These are phyloP conservation scores for Pichia pseudocactophila DNA, from an alignment of 805 yeast species.

Conservation along the genomic window DNA sequence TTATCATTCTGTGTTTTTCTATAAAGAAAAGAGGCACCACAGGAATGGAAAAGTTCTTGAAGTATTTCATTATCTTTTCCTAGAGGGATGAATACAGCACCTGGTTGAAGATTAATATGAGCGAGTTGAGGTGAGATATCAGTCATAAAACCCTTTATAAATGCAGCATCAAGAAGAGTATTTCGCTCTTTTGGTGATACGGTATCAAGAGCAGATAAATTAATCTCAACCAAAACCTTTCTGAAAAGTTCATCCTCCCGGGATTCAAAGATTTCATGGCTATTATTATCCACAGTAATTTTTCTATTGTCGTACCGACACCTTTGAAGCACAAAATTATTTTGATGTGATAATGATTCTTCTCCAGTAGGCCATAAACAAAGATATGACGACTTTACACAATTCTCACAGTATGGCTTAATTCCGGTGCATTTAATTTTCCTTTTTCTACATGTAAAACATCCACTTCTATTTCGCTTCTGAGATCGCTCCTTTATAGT, in stretches of 20 bases:
- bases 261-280: background rate
- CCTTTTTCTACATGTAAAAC: conserved; percentile 22
- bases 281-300: background rate
- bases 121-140: conserved; percentile 35
- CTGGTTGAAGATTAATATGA: conserved; percentile 32
- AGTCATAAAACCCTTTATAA: conserved; percentile 33
- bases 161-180: conserved; percentile 24
- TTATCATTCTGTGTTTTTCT: conserved; percentile 15
- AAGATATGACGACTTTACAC: conserved; percentile 9
- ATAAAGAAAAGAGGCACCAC: conserved; percentile 34
- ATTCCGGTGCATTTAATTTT: conserved; percentile 18
- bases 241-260: conserved; percentile 17
- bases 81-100: conserved; percentile 32
- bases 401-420: conserved; percentile 15
- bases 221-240: conserved; percentile 13
- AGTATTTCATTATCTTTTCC: conserved; percentile 25
- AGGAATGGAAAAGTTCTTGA: conserved; percentile 30
- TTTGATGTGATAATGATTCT: conserved; percentile 14
- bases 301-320: conserved; percentile 7
- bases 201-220: background rate
- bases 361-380: conserved; percentile 18
- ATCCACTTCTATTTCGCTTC: conserved; percentile 12
- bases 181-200: background rate
- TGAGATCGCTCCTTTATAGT: no score
- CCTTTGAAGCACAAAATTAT: conserved; percentile 7